phyloP scores from a whole-genome alignment of 257 asterid species.

The Verbena officinalis region DNA sequence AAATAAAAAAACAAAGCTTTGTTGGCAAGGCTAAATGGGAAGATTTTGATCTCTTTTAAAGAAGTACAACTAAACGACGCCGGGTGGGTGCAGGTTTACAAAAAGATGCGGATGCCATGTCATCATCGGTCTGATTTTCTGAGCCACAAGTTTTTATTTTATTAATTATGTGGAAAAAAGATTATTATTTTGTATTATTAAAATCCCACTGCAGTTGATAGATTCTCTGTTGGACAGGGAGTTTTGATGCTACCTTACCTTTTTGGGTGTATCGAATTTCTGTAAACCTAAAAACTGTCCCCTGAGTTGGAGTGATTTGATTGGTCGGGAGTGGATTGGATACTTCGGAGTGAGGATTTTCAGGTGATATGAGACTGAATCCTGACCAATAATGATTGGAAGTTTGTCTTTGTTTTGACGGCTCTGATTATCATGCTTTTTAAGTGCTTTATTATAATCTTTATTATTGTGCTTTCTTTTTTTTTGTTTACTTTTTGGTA shows the following conservation, averaged over 20 bases:
- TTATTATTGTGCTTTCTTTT: neutral
- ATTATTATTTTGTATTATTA: too few species aligned
- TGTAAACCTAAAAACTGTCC: slow-evolving; percentile 5
- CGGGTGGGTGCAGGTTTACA: slow-evolving; percentile 11
- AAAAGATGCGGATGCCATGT: slow-evolving; percentile 63
- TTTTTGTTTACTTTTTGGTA: neutral
- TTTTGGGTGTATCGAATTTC: slow-evolving; percentile 20
- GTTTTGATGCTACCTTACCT: slow-evolving; percentile 29
- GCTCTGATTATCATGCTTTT: slow-evolving; percentile 30
- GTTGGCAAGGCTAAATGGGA: slow-evolving; percentile 52
- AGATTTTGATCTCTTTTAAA: slow-evolving; percentile 50
- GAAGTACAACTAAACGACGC: slow-evolving; percentile 26
- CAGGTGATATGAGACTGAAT: slow-evolving; percentile 25
- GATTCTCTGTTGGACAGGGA: slow-evolving; percentile 31
- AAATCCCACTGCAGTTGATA: neutral
- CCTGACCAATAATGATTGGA: slow-evolving; percentile 22
- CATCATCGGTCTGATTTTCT: slow-evolving; percentile 44
- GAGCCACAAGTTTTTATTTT: slow-evolving; percentile 71
- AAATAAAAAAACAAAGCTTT: slow-evolving; percentile 33
- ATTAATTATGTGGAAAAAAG: slow-evolving; percentile 40
- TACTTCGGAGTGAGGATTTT: slow-evolving; percentile 21
- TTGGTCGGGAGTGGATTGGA: slow-evolving; percentile 30
- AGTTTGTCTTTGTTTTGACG: slow-evolving; percentile 26
- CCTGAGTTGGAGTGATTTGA: slow-evolving; percentile 36
- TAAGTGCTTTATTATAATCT: neutral